Evolutionary conservation across 78 protist species (phyloP).

Genomic region (Dictyostelium purpureum): DNA sequence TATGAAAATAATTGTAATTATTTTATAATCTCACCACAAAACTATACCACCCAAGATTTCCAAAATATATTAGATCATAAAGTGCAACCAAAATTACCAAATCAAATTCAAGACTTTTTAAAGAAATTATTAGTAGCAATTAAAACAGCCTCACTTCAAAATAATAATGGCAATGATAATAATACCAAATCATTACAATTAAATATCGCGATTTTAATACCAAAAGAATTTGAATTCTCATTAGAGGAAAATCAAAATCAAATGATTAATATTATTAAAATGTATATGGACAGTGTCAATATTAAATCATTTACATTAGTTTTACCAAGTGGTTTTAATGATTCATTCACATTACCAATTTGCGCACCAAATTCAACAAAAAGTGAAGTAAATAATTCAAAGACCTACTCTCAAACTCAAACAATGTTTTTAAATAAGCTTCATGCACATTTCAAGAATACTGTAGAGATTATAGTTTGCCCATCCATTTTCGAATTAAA

Average conservation of each 20-base stretch:
- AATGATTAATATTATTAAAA: neutral
- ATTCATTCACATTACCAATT: constrained; percentile 1
- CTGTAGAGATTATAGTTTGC: neutral
- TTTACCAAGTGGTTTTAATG: constrained; percentile 47
- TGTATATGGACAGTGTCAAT: neutral
- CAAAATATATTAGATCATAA: neutral
- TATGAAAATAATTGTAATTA: constrained; percentile 16
- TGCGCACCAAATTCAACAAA: constrained; percentile 49
- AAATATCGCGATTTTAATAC: constrained; percentile 27
- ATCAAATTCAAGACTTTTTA: neutral
- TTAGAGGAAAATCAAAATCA: neutral
- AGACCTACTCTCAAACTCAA: constrained; percentile 41
- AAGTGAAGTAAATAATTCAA: constrained; percentile 42
- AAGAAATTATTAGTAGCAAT: neutral
- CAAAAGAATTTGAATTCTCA: constrained; percentile 42
- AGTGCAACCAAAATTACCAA: constrained; percentile 6
- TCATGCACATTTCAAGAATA: neutral
- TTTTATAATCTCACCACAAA: constrained; percentile 36
- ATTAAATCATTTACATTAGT: constrained; percentile 23
- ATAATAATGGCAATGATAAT: too few relatives aligned
- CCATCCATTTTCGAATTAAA: constrained; percentile 54
- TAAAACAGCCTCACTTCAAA: neutral
- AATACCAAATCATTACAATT: neutral
- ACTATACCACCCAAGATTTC: neutral
- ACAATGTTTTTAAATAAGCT: neutral